Base-by-base conservation (phyloP, 2,329 filamentous ascomycete genomes). In the Sporothrix schenckii region DNA sequence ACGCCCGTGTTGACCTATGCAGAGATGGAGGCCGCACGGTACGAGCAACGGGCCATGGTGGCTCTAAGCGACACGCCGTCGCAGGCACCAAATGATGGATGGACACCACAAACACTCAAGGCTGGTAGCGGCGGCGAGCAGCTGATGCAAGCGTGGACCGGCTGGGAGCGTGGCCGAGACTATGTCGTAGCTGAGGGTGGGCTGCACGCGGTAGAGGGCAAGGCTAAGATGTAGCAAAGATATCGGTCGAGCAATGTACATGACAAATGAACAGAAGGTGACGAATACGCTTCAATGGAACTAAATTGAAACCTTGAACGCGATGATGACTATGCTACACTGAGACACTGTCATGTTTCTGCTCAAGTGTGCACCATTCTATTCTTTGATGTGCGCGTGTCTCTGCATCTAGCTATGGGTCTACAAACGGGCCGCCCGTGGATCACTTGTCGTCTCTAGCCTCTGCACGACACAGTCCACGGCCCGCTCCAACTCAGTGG, bases 1-100 rank as follows among this genome's bases (percentile, higher is more conserved):
- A 61, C 56, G 9, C 56, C 56, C 1, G 56, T 61, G 3, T 5
- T 61, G 30, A 21, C 34, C 13, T 61, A 61, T 24, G 9, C 9
- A 1, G 56, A 61, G 14, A 61, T 61, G 56, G 56, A 61, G 34
- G 56, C 56, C 4, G 56, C 56, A 6, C 56, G 19, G 1, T 61
- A 61, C 34, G 34, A 61, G n/a, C 56, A 61, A n/a, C 56, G 56
- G n/a, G 56, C 56, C 34, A 61, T 61, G 56, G 56, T 61, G 4
- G 56, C 30, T 9, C 27, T 58, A 16, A 58, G 54, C 27, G 54
- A n/a, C 27, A 58, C 54, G 27, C 54, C 54, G 3, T 58, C 54
- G 27, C 27, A 30, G 27, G 27, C 2, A 44, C 16, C 16, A n/a
- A 44, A 24, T 6, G 19, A 44, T 13, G 34, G 56, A 2, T 61